Evolutionary conservation across 306 rosid species (phyloP).

Genomic region (Datisca glomerata): DNA sequence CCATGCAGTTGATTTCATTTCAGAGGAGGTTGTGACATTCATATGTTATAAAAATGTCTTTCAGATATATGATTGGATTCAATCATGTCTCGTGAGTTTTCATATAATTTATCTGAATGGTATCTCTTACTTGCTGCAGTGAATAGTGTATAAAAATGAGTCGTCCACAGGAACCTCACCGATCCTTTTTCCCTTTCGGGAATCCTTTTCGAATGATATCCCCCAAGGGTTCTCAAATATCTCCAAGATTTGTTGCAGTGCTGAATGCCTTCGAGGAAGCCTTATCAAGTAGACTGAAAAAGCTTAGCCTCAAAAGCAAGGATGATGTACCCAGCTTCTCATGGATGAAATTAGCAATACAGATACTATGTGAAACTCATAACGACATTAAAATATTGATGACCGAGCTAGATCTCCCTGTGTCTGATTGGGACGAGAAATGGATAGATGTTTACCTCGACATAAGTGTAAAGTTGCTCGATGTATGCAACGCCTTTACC

Average conservation of each 20-base stretch:
- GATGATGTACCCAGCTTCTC: conserved; percentile 59
- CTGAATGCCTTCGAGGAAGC: conserved; percentile 50
- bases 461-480: conserved; percentile 66
- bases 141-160: conserved; percentile 30
- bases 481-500: conserved; percentile 59
- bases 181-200: conserved; percentile 58
- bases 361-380: conserved; percentile 54
- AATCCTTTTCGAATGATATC: conserved; percentile 65
- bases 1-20: neutral
- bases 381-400: conserved; percentile 42
- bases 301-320: conserved; percentile 45
- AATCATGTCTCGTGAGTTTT: neutral
- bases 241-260: conserved; percentile 30
- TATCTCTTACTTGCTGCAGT: too few species aligned
- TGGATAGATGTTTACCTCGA: conserved; percentile 81
- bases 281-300: conserved; percentile 48
- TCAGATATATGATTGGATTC: too few species aligned
- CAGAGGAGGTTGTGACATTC: neutral
- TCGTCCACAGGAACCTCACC: conserved; percentile 48
- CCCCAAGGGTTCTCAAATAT: conserved; percentile 40
- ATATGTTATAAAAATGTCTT: too few species aligned
- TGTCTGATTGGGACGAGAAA: conserved; percentile 64
- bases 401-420: conserved; percentile 50
- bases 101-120: too few species aligned
- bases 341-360: conserved; percentile 71